Evolutionary conservation across 2,329 filamentous ascomycete genomes (phyloP).

Genomic region (Karstenula rhodostoma): DNA sequence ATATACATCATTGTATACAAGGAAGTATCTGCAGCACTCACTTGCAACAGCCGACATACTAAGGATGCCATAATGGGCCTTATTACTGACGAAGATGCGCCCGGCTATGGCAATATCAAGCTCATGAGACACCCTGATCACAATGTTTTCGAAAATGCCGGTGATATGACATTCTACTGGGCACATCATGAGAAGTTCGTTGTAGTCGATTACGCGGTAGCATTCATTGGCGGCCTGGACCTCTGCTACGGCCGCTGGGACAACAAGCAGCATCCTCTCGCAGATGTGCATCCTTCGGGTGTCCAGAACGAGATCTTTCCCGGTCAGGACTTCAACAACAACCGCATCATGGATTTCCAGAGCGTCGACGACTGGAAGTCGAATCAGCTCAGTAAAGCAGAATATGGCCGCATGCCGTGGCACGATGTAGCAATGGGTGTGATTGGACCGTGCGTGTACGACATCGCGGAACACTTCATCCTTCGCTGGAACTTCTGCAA

Average conservation of each 20-base stretch:
- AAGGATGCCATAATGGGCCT: constrained; percentile 84
- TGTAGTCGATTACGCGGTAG: constrained; percentile 88
- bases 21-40: constrained; percentile 70
- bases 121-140: constrained; percentile 94
- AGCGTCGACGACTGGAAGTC: constrained; percentile 90
- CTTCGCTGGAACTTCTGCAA: constrained; percentile 97
- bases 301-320: constrained; percentile 87
- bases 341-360: constrained; percentile 94
- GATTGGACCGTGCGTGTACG: constrained; percentile 88
- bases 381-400: constrained; percentile 89
- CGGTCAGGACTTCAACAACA: constrained; percentile 98
- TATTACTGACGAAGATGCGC: constrained; percentile 78
- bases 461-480: constrained; percentile 95
- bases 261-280: constrained; percentile 79
- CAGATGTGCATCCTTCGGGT: constrained; percentile 87
- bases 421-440: constrained; percentile 94
- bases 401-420: constrained; percentile 97
- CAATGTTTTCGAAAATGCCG: constrained; percentile 90
- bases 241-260: constrained; percentile 98
- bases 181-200: constrained; percentile 99
- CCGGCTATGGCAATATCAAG: constrained; percentile 86
- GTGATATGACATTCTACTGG: constrained; percentile 98
- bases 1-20: constrained; percentile 95
- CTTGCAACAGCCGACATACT: constrained; percentile 92
- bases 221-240: constrained; percentile 94